These are phyloP conservation scores for Ottelia alismoides DNA, from an alignment of 106 monocot species.

Conservation along the genomic window DNA sequence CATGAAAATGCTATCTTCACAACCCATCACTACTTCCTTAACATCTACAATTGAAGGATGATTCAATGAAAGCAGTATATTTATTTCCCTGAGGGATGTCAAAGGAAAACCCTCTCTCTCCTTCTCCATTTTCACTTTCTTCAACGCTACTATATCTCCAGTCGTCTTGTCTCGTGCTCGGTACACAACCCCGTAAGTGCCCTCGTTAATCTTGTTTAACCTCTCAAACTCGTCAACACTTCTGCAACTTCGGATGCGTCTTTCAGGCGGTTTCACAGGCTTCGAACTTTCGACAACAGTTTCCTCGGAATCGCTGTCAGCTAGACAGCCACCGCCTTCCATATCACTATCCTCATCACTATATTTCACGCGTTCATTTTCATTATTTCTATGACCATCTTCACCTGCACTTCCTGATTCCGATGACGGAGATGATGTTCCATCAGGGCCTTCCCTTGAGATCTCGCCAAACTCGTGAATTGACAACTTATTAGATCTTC, in stretches of 20 bases:
- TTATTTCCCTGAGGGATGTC: conserved; percentile 63
- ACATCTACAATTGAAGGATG: conserved; percentile 71
- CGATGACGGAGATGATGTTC: conserved; percentile 10
- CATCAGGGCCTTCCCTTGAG: too few relatives aligned
- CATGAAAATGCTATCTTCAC: conserved; percentile 59
- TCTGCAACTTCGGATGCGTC: conserved; percentile 57
- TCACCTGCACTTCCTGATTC: conserved; percentile 6
- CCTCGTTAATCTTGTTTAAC: conserved; percentile 77
- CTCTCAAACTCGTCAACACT: conserved; percentile 76
- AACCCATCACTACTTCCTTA: conserved; percentile 75
- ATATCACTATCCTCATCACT: too few relatives aligned
- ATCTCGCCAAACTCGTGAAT: too few relatives aligned
- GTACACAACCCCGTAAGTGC: conserved; percentile 74
- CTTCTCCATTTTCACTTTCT: conserved; percentile 93
- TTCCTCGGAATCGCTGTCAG: conserved; percentile 11
- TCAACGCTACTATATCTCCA: conserved; percentile 62
- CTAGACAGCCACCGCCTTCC: too few relatives aligned
- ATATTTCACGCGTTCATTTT: too few relatives aligned
- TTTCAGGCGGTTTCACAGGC: conserved; percentile 32
- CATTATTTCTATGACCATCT: too few relatives aligned
- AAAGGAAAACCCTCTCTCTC: conserved; percentile 61
- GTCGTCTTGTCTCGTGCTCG: conserved; percentile 72
- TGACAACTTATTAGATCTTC: too few relatives aligned
- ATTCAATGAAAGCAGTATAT: conserved; percentile 63
- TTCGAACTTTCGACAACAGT: conserved; percentile 19